Evolutionary conservation across 331 rosid species (phyloP).

Genomic region (Quercus lobata): DNA sequence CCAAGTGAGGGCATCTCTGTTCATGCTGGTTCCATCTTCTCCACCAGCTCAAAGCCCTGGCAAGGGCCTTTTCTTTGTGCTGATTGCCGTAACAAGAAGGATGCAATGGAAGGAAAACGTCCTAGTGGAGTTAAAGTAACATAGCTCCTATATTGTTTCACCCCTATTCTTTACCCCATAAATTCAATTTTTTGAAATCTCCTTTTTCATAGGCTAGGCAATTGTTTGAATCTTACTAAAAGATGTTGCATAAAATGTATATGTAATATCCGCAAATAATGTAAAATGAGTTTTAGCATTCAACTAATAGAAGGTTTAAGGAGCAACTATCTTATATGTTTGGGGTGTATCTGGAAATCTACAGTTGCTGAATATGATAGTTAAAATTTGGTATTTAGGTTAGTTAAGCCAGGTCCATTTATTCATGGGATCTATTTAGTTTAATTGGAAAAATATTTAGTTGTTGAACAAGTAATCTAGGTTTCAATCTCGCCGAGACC

Average conservation of each 20-base stretch:
- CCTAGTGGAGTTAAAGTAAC: slow-evolving; percentile 86
- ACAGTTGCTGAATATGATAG: no score
- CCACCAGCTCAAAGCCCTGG: slow-evolving; percentile 91
- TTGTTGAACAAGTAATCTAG: no score
- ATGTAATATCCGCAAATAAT: slow-evolving; percentile 30
- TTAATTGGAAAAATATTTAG: no score
- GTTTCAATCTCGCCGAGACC: no score
- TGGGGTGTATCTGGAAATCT: slow-evolving; percentile 17
- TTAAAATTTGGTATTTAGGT: no score
- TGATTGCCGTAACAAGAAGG: slow-evolving; percentile 85
- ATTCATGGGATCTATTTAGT: no score
- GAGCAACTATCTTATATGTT: slow-evolving; percentile 19
- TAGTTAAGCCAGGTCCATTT: no score
- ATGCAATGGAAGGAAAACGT: slow-evolving; percentile 97
- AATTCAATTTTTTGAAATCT: slow-evolving; percentile 22
- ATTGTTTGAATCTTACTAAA: slow-evolving; percentile 48
- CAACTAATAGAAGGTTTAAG: slow-evolving; percentile 11
- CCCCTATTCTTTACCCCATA: slow-evolving; percentile 32
- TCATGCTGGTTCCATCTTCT: slow-evolving; percentile 85
- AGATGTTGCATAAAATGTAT: slow-evolving; percentile 36
- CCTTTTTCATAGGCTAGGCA: slow-evolving; percentile 37
- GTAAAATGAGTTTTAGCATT: slow-evolving; percentile 23
- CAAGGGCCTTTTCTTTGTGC: slow-evolving; percentile 91
- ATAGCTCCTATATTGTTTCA: slow-evolving; percentile 27
- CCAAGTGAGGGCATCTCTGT: slow-evolving; percentile 87